Evolutionary conservation across 2,329 filamentous ascomycete species (phyloP), one percentile per base, ranked within the genome.

Genomic region (Fonsecaea erecta): DNA sequence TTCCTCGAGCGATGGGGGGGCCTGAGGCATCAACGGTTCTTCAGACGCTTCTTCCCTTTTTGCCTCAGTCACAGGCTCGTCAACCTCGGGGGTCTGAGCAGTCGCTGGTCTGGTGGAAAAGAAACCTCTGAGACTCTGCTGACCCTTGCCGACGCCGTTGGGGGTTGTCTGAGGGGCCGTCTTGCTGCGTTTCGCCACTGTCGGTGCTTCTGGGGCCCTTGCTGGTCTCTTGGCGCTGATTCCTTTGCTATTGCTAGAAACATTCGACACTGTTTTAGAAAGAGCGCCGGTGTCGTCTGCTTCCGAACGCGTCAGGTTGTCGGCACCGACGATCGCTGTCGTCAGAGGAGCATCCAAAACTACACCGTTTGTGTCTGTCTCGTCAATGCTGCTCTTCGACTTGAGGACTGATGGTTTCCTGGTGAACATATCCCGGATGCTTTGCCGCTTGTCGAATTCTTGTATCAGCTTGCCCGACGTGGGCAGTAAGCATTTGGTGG

Each of bases 341-440:
- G 52, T 18, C 24, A 46, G 9, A n/a, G 60, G 14, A 4, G 52
- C 11, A 11, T 30, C 37, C 5, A 16, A 24, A 18, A 14, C 35
- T 35, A 24, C 35, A 30, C 54, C 52, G 12, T 51, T 40, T 16
- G 58, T 35, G 21, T 28, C 32, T 9, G n/a, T 63, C 1, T 59
- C 63, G 43, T 34, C 28, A 12, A 59, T 52, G 21, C 59, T 55
- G 40, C 37, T 65, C 16, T 52, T 60, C 1, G 62, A 30, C 35
- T 62, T 69, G 12, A 55, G 46, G 18, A 74, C 66, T 24, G 77
- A 68, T 54, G 84, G 75, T 70, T 85, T 88, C 71, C 84, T 87
- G 65, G 82, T 82, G 75, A 98, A 97, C 95, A 99, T 98, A 74
- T 96, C 93, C 71, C 90, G 91, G 74, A 99, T 97, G 74, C 83